Evolutionary conservation across 2,329 filamentous ascomycete species (phyloP), one percentile per base, ranked within the genome.

Genomic region (Nothopassalora personata): DNA sequence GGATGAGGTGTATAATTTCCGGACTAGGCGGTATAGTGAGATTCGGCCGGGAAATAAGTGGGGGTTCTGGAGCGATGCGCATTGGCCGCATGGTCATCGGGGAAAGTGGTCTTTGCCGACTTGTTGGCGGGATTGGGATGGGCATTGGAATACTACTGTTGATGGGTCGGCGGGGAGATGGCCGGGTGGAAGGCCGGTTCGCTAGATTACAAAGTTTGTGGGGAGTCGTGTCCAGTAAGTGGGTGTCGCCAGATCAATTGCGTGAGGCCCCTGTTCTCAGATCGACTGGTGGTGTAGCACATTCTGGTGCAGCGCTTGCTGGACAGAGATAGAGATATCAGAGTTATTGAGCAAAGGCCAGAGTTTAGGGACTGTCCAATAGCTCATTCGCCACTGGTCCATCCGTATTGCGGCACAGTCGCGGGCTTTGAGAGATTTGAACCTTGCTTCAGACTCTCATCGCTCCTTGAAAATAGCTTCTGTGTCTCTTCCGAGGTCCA

Each of bases 401-500:
- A 78, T 23, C 76, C 76, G 52, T 74, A 73, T n/a, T 66, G 66
- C 15, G 70, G 64, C 9, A 76, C 67, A 11, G 70, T 68, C 13
- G 61, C 64, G 15, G 70, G 70, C 46, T 71, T 68, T 10, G 69
- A 71, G 33, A 79, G 62, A 55, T 79, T 71, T n/a, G 65, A 54
- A 45, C 77, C 71, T 13, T 56, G 67, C 48, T 65, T 62, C 39
- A 70, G 63, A 59, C 76, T 77, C 60, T 74, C 70, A 46, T 66
- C 72, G 4, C 68, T 66, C 53, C 73, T 67, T 27, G 68, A 66
- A 33, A 79, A 66, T 2, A 74, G 62, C 5, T 62, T 57, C 62
- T 76, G 73, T 5, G 71, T 72, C 19, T 74, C 68, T 28, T 72
- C 67, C 36, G 68, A 68, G 23, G 66, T 72, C 76, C 76, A 79